Percentiles rank a stretch among this genome's conserved stretches.
Evolutionary conservation across 768 basidiomycete species (phyloP).

Genomic region (Auricularia auricula-judae): DNA sequence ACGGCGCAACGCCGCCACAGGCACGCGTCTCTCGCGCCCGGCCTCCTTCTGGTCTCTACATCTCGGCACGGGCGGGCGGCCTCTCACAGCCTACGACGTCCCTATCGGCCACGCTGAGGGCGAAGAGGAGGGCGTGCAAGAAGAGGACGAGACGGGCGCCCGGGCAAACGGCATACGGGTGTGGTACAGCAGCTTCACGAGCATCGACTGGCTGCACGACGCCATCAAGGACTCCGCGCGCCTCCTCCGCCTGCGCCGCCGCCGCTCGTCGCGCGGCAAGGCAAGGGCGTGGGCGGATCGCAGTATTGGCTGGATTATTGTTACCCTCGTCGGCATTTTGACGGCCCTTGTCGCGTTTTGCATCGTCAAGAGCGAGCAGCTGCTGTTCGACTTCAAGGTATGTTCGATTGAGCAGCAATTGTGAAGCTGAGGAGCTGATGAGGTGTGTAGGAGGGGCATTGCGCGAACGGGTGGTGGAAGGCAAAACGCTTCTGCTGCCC

Average conservation of each 20-base stretch:
- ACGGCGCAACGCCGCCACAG: neutral
- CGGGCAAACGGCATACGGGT: constrained; percentile 82
- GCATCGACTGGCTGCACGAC: constrained; percentile 95
- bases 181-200: constrained; percentile 83
- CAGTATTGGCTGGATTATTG: constrained; percentile 79
- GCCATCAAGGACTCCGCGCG: constrained; percentile 87
- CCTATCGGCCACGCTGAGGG: constrained; percentile 24
- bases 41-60: neutral
- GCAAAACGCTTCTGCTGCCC: constrained; percentile 80
- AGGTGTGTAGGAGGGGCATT: constrained; percentile 56
- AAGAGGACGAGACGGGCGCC: constrained; percentile 41
- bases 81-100: constrained; percentile 66
- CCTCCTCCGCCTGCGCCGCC: constrained; percentile 56
- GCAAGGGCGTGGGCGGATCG: constrained; percentile 59
- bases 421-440: too few relatives aligned
- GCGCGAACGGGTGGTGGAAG: constrained; percentile 54
- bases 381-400: constrained; percentile 77
- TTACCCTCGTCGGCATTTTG: constrained; percentile 77
- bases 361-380: constrained; percentile 76
- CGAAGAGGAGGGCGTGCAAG: constrained; percentile 19
- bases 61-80: constrained; percentile 24
- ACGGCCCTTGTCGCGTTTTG: constrained; percentile 81
- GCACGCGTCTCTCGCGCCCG: neutral
- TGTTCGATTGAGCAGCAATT: too few relatives aligned
- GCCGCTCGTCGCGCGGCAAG: constrained; percentile 59